phyloP scores from a whole-genome alignment of 2,329 filamentous ascomycete genomes.

The Alternaria ventricosa region DNA sequence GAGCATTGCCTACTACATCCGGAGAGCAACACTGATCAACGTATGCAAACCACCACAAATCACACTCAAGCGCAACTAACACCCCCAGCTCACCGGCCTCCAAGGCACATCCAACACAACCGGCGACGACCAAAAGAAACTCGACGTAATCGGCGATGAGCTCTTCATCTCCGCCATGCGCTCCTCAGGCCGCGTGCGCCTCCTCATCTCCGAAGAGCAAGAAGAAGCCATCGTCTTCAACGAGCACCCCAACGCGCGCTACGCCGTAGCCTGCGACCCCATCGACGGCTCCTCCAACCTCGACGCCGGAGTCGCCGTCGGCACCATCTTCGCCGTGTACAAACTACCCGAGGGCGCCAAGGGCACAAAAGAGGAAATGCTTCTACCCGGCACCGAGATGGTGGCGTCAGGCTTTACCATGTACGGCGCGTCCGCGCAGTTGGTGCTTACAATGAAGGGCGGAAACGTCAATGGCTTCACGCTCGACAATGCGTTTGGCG shows the following conservation, averaged over 20 bases:
- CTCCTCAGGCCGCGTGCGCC: conserved; percentile 85
- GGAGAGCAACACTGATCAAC: conserved; percentile 92
- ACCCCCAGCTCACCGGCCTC: conserved; percentile 76
- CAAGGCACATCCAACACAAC: conserved; percentile 94
- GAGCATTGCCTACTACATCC: conserved; percentile 99
- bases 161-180: conserved; percentile 96
- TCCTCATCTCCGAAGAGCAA: conserved; percentile 98
- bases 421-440: conserved; percentile 96
- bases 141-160: conserved; percentile 98
- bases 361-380: conserved; percentile 82
- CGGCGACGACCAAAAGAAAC: conserved; percentile 99
- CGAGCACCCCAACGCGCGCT: conserved; percentile 75
- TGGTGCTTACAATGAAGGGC: conserved; percentile 96
- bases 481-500: conserved; percentile 92
- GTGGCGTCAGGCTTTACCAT: conserved; percentile 98
- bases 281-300: conserved; percentile 98
- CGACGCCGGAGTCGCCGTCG: conserved; percentile 95
- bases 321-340: conserved; percentile 95
- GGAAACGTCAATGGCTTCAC: conserved; percentile 97
- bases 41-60: conserved; percentile 32
- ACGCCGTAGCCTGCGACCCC: conserved; percentile 95
- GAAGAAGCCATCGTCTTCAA: conserved; percentile 89
- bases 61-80: conserved; percentile 18
- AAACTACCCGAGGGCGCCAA: conserved; percentile 79
- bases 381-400: conserved; percentile 88